Evolutionary conservation across 83 land plant genomes (phyloP).

Genomic region (Picea mariana): DNA sequence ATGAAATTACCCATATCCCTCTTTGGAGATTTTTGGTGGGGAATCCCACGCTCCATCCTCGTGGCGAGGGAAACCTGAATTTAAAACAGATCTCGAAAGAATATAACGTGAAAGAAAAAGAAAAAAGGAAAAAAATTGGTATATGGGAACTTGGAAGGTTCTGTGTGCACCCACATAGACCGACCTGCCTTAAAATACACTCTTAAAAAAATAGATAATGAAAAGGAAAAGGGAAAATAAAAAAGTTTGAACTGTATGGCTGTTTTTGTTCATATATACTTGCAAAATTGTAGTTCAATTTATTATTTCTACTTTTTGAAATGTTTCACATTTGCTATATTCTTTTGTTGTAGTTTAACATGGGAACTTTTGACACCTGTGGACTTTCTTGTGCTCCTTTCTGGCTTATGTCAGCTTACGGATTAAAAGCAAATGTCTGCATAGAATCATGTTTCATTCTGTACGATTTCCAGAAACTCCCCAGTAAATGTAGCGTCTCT

Average conservation of each 20-base stretch:
- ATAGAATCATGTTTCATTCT: no score
- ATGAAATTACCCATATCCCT: not conserved
- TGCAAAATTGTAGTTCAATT: not conserved
- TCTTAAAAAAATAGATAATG: no score
- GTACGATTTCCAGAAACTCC: no score
- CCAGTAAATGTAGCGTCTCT: not conserved
- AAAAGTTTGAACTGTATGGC: not conserved
- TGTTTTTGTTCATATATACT: not conserved
- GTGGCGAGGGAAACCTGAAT: not conserved
- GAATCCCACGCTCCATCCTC: not conserved
- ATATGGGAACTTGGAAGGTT: no score
- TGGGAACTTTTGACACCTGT: no score
- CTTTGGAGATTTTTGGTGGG: not conserved
- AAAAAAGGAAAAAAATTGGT: not conserved
- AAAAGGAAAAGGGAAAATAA: not conserved
- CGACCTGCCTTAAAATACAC: no score
- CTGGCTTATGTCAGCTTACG: no score
- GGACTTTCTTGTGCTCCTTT: no score
- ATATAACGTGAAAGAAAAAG: not conserved
- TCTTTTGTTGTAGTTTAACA: no score
- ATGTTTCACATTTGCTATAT: not conserved
- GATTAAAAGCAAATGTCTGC: no score
- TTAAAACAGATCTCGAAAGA: not conserved
- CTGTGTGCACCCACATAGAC: no score
- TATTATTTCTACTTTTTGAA: not conserved